Percentiles rank a stretch among this genome's conserved stretches.
Evolutionary conservation across 257 asterid genomes (phyloP).

Genomic region (Solanum appendiculatum): DNA sequence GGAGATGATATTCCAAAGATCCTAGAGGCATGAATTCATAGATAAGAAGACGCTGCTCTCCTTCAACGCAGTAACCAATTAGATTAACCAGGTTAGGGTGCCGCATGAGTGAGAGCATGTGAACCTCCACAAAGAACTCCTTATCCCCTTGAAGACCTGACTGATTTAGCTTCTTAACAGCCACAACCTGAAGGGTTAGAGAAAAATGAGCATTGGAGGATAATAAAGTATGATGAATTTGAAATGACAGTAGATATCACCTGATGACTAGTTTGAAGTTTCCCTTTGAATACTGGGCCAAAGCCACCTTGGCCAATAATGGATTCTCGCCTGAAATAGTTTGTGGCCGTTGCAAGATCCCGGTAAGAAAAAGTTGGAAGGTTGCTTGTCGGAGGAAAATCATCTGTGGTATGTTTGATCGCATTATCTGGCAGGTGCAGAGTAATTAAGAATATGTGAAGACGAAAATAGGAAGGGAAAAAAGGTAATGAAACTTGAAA

Average conservation of each 20-base stretch:
- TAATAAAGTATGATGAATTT: not conserved
- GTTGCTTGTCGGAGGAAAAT: not conserved
- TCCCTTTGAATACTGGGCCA: slow-evolving; percentile 37
- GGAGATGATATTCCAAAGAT: slow-evolving; percentile 38
- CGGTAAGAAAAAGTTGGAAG: slow-evolving; percentile 18
- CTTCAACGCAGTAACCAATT: slow-evolving; percentile 42
- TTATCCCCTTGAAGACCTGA: slow-evolving; percentile 43
- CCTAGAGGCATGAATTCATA: slow-evolving; percentile 42
- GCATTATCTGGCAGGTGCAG: not conserved
- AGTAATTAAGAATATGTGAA: no score
- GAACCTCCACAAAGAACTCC: slow-evolving; percentile 44
- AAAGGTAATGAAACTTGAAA: no score
- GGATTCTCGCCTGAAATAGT: slow-evolving; percentile 22
- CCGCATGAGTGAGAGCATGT: slow-evolving; percentile 30
- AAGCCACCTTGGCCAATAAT: slow-evolving; percentile 44
- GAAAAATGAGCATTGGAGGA: not conserved
- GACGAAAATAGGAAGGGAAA: no score
- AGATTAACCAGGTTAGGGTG: slow-evolving; percentile 43
- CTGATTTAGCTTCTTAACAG: slow-evolving; percentile 33
- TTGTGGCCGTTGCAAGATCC: slow-evolving; percentile 29
- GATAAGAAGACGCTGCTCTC: slow-evolving; percentile 38
- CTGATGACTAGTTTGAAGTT: slow-evolving; percentile 24
- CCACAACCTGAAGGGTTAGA: slow-evolving; percentile 25
- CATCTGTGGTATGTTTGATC: not conserved
- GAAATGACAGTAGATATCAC: slow-evolving; percentile 17